Conservation (phyloP, 2,329 filamentous ascomycete species). For the Coniochaeta sp. region DNA sequence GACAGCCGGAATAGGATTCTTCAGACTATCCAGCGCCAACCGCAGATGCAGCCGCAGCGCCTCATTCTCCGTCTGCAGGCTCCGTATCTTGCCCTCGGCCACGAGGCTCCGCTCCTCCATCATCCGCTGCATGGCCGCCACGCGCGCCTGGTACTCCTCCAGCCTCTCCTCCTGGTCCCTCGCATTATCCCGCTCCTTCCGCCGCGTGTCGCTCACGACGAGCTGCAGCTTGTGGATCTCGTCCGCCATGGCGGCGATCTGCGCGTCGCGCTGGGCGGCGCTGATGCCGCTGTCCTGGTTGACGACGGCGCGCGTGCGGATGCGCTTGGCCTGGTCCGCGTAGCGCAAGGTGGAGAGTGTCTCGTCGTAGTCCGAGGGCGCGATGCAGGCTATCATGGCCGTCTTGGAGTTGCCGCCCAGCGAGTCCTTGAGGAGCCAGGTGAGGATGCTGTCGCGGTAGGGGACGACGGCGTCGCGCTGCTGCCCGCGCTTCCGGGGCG, state of each 20-base stretch:
- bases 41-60: slow-evolving; percentile 81
- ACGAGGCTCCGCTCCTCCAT: slow-evolving; percentile 94
- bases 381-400: slow-evolving; percentile 97
- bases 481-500: slow-evolving; percentile 43
- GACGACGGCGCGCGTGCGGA: slow-evolving; percentile 87
- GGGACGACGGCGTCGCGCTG: slow-evolving; percentile 66
- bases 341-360: slow-evolving; percentile 94
- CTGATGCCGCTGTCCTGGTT: slow-evolving; percentile 90
- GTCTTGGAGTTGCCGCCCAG: slow-evolving; percentile 96
- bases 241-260: slow-evolving; percentile 91
- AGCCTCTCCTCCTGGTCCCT: slow-evolving; percentile 74
- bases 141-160: slow-evolving; percentile 91
- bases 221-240: slow-evolving; percentile 85
- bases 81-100: slow-evolving; percentile 88
- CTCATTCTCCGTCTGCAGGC: slow-evolving; percentile 84
- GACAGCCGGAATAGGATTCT: slow-evolving; percentile 77
- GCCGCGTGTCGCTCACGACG: slow-evolving; percentile 57
- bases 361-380: slow-evolving; percentile 93
- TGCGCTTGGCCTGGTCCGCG: slow-evolving; percentile 94
- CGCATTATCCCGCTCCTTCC: slow-evolving; percentile 63
- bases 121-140: slow-evolving; percentile 82
- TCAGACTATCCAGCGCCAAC: slow-evolving; percentile 76
- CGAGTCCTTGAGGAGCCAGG: slow-evolving; percentile 89
- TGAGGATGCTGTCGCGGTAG: slow-evolving; percentile 81
- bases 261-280: slow-evolving; percentile 85